Evolutionary conservation across 2,329 filamentous ascomycete genomes (phyloP).

Genomic region (Colletotrichum horii): DNA sequence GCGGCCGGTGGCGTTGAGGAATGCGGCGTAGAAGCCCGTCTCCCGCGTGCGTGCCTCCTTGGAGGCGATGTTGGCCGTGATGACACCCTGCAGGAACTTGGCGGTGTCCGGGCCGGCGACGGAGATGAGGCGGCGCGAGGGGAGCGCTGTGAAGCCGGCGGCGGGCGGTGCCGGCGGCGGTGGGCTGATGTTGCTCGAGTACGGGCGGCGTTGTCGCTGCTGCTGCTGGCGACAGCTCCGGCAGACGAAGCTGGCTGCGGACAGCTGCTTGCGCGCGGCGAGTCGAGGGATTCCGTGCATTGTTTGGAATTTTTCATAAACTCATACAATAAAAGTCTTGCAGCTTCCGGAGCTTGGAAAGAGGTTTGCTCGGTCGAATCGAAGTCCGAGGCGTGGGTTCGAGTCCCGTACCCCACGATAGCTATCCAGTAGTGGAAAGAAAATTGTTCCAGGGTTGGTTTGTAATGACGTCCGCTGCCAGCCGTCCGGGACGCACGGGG

Average conservation of each 20-base stretch:
- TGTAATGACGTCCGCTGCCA: conserved; percentile 14
- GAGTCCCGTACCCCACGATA: background rate
- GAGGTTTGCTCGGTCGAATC: background rate
- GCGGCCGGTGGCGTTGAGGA: conserved; percentile 84
- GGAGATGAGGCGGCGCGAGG: conserved; percentile 80
- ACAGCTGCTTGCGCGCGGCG: conserved; percentile 2
- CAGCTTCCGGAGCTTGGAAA: background rate
- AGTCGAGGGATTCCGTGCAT: conserved; percentile 9
- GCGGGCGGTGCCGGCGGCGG: conserved; percentile 46
- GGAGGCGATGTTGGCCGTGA: conserved; percentile 71
- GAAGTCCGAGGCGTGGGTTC: background rate
- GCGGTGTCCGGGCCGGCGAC: conserved; percentile 80
- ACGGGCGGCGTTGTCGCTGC: conserved; percentile 28
- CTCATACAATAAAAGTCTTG: background rate
- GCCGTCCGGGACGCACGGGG: conserved; percentile 1
- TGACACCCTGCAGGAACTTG: conserved; percentile 86
- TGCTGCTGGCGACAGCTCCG: conserved; percentile 35
- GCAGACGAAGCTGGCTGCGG: conserved; percentile 26
- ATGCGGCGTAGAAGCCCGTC: conserved; percentile 77
- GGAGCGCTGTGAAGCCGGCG: conserved; percentile 60
- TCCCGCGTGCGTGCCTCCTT: conserved; percentile 37
- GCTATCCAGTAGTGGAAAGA: background rate
- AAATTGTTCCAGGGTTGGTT: conserved; percentile 13
- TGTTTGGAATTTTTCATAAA: background rate
- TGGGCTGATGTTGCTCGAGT: conserved; percentile 35